Conservation (phyloP, 768 basidiomycete genomes). For the Lactarius tabidus region DNA sequence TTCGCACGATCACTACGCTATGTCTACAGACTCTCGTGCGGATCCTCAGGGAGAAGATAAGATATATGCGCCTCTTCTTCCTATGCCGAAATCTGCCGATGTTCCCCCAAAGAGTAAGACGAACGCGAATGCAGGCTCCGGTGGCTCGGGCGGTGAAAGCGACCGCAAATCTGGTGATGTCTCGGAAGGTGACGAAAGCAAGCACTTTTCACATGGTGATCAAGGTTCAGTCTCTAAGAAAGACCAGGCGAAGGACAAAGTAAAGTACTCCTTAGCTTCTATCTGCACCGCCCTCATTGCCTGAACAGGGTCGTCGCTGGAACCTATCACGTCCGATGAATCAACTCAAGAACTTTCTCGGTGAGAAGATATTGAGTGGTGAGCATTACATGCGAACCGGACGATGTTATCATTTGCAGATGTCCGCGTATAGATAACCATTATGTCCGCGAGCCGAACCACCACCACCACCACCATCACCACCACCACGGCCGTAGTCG, state of each 20-base stretch:
- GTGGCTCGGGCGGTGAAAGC: not conserved
- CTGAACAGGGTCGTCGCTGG: conserved; percentile 24
- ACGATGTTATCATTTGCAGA: not conserved
- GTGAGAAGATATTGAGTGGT: conserved; percentile 11
- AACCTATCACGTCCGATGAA: conserved; percentile 24
- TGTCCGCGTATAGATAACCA: not conserved
- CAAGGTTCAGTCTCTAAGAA: conserved; percentile 4
- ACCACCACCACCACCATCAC: conserved; percentile 17
- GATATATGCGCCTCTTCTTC: conserved; percentile 11
- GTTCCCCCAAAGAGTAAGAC: not conserved
- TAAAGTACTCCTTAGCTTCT: not conserved
- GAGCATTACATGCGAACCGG: not conserved
- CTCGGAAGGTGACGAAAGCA: not conserved
- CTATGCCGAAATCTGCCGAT: conserved; percentile 6
- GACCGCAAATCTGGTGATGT: not conserved
- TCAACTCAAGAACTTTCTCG: conserved; percentile 24
- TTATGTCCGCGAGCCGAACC: conserved; percentile 8
- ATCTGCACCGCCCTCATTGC: not conserved
- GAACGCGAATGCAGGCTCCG: not conserved
- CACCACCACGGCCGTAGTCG: conserved; percentile 6
- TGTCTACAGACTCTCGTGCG: not conserved
- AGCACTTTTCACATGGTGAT: not conserved
- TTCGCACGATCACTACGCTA: not conserved
- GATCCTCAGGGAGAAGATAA: not conserved
- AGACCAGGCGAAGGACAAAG: conserved; percentile 15